Percentiles rank a stretch among this genome's conserved stretches.
phyloP scores from a whole-genome alignment of 345 rosid species.

The Eucalyptus decipiens region DNA sequence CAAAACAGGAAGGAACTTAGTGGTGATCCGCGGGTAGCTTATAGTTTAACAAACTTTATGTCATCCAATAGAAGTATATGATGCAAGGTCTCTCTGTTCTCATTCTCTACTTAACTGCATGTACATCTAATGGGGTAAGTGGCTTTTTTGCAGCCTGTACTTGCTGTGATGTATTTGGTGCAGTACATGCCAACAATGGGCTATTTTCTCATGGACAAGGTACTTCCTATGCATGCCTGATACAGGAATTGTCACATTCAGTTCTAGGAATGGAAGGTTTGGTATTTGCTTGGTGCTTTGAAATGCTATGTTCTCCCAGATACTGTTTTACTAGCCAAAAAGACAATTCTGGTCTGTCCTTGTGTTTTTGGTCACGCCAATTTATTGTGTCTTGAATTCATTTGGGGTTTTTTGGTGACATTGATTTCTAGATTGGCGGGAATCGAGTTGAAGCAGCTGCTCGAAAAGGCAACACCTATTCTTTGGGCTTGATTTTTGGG shows the following conservation, averaged over 20 bases:
- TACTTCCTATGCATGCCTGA: conserved; percentile 3
- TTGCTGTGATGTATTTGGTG: conserved; percentile 80
- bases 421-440: conserved; percentile 43
- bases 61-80: background rate
- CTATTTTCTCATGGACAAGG: conserved; percentile 97
- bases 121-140: background rate
- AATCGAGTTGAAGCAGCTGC: conserved; percentile 76
- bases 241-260: background rate
- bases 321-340: background rate
- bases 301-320: background rate
- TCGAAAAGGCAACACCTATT: conserved; percentile 65
- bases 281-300: background rate
- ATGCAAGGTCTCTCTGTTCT: background rate
- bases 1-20: background rate
- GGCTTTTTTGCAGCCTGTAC: conserved; percentile 63
- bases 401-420: background rate
- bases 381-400: background rate
- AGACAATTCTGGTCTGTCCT: background rate
- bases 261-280: background rate
- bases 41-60: background rate
- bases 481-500: conserved; percentile 58
- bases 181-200: conserved; percentile 89
- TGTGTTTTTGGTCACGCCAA: background rate
- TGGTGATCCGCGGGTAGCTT: background rate
- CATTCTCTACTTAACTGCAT: background rate